These are phyloP conservation scores for Chloromonas sp. DNA, from an alignment of 163 green algal species.

Conservation along the genomic window DNA sequence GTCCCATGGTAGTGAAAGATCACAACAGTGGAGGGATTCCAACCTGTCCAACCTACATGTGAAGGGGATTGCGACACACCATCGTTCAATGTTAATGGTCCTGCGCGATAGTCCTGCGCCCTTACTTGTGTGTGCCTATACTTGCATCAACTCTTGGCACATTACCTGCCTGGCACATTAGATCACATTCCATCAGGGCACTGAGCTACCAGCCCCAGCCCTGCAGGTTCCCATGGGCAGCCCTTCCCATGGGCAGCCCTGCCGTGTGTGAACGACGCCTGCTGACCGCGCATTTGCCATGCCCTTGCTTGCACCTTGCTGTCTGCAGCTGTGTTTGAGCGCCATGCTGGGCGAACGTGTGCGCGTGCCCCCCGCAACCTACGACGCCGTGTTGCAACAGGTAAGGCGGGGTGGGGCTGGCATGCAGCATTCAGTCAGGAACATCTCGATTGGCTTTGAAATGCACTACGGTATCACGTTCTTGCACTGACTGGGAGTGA, in stretches of 20 bases:
- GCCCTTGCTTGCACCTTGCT: not conserved
- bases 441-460: not conserved
- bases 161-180: not conserved
- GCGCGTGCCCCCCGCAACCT: not conserved
- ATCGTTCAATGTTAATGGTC: too few relatives aligned
- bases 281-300: not conserved
- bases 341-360: not conserved
- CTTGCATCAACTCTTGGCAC: not conserved
- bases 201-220: too few relatives aligned
- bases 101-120: too few relatives aligned
- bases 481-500: too few relatives aligned
- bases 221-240: too few relatives aligned
- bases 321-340: not conserved
- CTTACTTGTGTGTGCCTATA: not conserved
- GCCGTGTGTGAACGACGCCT: not conserved
- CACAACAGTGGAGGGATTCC: too few relatives aligned
- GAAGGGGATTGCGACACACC: too few relatives aligned
- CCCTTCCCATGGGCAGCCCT: too few relatives aligned
- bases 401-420: not conserved
- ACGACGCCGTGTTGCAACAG: not conserved
- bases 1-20: too few relatives aligned
- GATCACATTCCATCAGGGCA: not conserved
- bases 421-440: too few relatives aligned
- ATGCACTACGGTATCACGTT: too few relatives aligned
- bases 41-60: too few relatives aligned